Percentiles rank a stretch among this genome's conserved stretches.
phyloP scores from a whole-genome alignment of 176 grass and related monocot genomes.

The Triticum timopheevii region DNA sequence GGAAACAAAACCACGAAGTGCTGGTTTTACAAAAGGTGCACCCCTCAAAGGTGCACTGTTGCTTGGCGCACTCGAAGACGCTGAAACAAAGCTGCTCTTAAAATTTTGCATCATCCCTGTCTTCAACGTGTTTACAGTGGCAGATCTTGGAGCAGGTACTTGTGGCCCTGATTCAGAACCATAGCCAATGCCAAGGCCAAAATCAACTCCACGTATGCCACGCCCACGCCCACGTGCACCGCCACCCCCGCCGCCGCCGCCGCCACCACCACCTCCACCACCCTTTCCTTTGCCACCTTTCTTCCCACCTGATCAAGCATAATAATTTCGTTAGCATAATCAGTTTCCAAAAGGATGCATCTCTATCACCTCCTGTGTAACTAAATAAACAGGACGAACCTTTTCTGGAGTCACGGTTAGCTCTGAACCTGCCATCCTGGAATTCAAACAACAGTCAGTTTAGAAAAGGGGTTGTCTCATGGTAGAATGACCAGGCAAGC shows the following conservation, averaged over 20 bases:
- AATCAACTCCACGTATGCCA: conserved; percentile 97
- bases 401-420: conserved; percentile 92
- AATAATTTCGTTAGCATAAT: conserved; percentile 24
- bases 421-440: conserved; percentile 90
- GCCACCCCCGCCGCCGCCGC: conserved; percentile 23
- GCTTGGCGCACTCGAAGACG: conserved; percentile 48
- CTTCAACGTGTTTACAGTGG: conserved; percentile 61
- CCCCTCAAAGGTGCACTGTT: conserved; percentile 25
- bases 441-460: conserved; percentile 36
- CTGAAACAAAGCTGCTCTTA: conserved; percentile 87
- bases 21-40: conserved; percentile 40
- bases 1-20: conserved; percentile 85
- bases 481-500: background rate
- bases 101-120: conserved; percentile 88
- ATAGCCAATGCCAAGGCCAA: conserved; percentile 91
- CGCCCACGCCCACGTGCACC: conserved; percentile 44
- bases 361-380: background rate
- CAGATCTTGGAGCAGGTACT: conserved; percentile 56
- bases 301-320: conserved; percentile 65
- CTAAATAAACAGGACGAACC: conserved; percentile 39
- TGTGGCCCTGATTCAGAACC: conserved; percentile 64
- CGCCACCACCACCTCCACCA: conserved; percentile 26
- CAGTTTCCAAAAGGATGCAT: background rate
- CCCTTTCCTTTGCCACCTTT: conserved; percentile 82
- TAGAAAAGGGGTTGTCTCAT: background rate